Evolutionary conservation across 106 monocot species (phyloP).

Genomic region (Dendrobium huoshanense): DNA sequence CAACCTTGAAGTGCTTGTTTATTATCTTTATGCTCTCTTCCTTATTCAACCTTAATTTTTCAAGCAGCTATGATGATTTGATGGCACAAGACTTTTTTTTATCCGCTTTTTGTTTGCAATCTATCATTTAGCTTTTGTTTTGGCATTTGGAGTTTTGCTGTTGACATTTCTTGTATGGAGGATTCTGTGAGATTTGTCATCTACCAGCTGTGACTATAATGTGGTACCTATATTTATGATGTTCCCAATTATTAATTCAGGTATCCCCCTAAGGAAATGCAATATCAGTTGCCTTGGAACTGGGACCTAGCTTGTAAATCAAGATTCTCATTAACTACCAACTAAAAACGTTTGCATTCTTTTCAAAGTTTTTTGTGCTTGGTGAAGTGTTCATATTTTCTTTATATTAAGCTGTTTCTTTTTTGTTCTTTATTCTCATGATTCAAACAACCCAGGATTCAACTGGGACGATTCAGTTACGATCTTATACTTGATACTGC

Average conservation of each 20-base stretch:
- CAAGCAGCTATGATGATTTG: neutral
- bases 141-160: neutral
- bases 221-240: neutral
- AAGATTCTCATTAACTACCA: too few relatives aligned
- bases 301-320: neutral
- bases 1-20: too few relatives aligned
- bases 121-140: neutral
- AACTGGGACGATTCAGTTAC: neutral
- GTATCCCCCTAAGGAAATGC: neutral
- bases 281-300: neutral
- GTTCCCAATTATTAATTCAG: neutral
- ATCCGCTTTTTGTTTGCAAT: neutral
- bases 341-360: neutral
- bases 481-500: neutral
- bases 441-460: neutral
- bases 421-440: neutral
- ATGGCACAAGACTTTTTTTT: neutral
- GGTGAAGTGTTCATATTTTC: too few relatives aligned
- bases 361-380: neutral
- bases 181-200: neutral
- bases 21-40: too few relatives aligned
- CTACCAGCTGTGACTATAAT: neutral
- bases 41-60: too few relatives aligned
- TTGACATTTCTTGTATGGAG: neutral
- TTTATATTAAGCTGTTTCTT: neutral